Evolutionary conservation across 1,284 basidiomycete genomes (phyloP).

Genomic region (Amylostereum areolatum): DNA sequence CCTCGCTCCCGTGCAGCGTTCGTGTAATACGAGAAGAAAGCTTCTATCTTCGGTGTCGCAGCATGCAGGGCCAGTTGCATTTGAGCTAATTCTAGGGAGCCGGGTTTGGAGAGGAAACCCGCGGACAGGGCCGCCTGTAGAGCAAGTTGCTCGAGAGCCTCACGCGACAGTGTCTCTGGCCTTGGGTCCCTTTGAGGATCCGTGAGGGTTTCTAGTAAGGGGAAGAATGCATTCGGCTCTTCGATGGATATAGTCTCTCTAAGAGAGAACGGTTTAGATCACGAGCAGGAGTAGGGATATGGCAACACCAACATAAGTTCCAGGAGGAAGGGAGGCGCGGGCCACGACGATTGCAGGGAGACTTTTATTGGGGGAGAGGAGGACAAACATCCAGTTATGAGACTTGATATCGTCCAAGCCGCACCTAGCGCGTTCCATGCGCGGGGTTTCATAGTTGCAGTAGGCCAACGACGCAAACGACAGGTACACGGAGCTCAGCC

Average conservation of each 20-base stretch:
- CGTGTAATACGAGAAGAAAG: conserved; percentile 63
- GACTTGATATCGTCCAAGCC: not conserved
- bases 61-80: conserved; percentile 65
- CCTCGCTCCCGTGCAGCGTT: conserved; percentile 18
- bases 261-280: conserved; percentile 5
- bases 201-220: conserved; percentile 58
- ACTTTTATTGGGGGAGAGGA: conserved; percentile 72
- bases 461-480: no score
- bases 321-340: conserved; percentile 65
- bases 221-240: conserved; percentile 63
- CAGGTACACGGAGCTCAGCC: no score
- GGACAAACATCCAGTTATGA: not conserved
- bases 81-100: conserved; percentile 45
- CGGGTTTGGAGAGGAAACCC: conserved; percentile 43
- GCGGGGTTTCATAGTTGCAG: no score
- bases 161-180: conserved; percentile 32
- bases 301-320: conserved; percentile 72
- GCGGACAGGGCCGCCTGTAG: conserved; percentile 43
- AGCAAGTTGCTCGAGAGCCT: conserved; percentile 48
- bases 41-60: conserved; percentile 66
- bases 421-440: no score
- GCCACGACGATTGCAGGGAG: conserved; percentile 77
- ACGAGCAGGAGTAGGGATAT: not conserved
- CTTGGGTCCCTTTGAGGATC: conserved; percentile 38
- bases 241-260: conserved; percentile 64